These are phyloP conservation scores for Parascedosporium putredinis DNA, from an alignment of 2,329 filamentous ascomycete species.

Conservation along the genomic window DNA sequence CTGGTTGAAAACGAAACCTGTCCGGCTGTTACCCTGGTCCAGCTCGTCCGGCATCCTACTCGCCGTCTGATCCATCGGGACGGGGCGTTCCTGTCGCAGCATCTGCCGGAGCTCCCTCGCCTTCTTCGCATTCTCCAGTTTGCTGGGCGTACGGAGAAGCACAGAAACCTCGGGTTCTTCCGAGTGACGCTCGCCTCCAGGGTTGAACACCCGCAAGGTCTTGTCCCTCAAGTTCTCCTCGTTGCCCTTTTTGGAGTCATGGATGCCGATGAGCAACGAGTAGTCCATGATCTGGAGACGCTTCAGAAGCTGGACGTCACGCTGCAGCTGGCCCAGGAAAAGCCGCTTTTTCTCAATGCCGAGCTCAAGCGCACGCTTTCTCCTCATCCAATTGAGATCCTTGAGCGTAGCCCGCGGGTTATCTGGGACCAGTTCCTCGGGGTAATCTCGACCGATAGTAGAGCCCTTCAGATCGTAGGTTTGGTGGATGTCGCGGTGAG, in stretches of 20 bases:
- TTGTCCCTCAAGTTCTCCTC: constrained; percentile 87
- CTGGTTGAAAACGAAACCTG: constrained; percentile 74
- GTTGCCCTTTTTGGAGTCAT: constrained; percentile 82
- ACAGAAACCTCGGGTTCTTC: constrained; percentile 52
- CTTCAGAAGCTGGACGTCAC: constrained; percentile 79
- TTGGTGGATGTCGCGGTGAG: constrained; percentile 91
- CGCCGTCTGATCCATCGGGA: constrained; percentile 77
- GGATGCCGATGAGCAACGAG: constrained; percentile 86
- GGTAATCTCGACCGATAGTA: constrained; percentile 84
- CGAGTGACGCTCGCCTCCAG: constrained; percentile 57
- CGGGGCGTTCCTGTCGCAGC: constrained; percentile 82
- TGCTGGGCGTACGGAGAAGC: constrained; percentile 83
- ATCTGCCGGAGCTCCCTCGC: constrained; percentile 84
- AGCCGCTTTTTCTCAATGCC: constrained; percentile 78
- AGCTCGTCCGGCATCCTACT: constrained; percentile 87
- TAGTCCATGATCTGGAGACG: constrained; percentile 97
- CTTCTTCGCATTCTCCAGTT: constrained; percentile 83
- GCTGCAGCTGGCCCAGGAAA: constrained; percentile 81
- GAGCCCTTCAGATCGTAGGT: constrained; percentile 97
- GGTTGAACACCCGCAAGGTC: constrained; percentile 88
- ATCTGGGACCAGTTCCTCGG: constrained; percentile 73
- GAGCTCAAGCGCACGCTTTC: constrained; percentile 76
- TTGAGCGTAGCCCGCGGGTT: constrained; percentile 92
- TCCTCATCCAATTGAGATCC: constrained; percentile 89
- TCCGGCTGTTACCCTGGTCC: constrained; percentile 59